Evolutionary conservation across 73 alveolate genomes (phyloP).

Genomic region (Paramecium sexaurelia): DNA sequence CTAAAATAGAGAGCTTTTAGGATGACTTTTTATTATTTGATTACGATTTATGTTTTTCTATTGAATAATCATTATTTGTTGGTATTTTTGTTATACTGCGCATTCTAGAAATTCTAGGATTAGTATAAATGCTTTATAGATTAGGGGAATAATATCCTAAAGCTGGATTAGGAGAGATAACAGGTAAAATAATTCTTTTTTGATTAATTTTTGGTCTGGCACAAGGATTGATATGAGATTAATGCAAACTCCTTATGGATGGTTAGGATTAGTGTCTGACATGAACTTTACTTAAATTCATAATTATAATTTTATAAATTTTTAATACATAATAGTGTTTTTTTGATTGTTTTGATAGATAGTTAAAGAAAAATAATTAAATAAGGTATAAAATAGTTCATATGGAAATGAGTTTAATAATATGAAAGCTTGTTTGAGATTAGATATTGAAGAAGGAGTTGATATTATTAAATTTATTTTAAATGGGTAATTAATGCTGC

Average conservation of each 20-base stretch:
- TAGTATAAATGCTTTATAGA: not conserved
- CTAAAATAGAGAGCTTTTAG: not conserved
- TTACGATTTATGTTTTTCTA: not conserved
- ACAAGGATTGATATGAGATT: not conserved
- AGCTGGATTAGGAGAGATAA: not conserved
- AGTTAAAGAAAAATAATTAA: too few relatives aligned
- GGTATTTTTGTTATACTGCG: conserved; percentile 4
- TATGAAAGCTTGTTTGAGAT: not conserved
- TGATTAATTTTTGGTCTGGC: not conserved
- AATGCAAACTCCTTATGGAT: not conserved
- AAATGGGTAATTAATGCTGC: not conserved
- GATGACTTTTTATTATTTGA: not conserved
- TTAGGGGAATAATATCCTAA: conserved; percentile 28
- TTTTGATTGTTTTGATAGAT: not conserved
- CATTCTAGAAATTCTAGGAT: conserved; percentile 29
- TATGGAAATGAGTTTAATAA: too few relatives aligned
- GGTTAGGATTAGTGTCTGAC: not conserved
- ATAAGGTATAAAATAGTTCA: too few relatives aligned
- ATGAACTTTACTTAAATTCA: not conserved
- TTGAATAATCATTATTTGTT: not conserved
- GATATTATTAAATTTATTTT: not conserved
- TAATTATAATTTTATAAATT: not conserved
- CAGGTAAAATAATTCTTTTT: not conserved
- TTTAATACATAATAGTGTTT: not conserved
- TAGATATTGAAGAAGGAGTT: not conserved